Conservation (phyloP, 352 stramenopile species). For the Phytophthora parvispora region DNA sequence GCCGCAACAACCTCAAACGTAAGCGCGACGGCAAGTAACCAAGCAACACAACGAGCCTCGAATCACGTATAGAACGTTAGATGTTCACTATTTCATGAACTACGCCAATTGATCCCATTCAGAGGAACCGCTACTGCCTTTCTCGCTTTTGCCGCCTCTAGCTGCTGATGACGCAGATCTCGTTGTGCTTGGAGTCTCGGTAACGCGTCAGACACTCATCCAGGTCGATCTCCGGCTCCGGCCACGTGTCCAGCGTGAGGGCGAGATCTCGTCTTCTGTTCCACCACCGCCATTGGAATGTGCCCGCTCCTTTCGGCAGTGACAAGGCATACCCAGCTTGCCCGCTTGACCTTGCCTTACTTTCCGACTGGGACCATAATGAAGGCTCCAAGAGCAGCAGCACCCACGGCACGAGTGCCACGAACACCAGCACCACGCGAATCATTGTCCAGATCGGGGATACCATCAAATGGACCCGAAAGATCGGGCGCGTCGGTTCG, state of each 20-base stretch:
- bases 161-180: constrained; percentile 64
- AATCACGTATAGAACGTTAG: constrained; percentile 28
- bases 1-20: constrained; percentile 90
- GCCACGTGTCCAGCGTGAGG: constrained; percentile 33
- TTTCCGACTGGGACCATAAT: not conserved
- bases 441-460: constrained; percentile 16
- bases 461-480: constrained; percentile 12
- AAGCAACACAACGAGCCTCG: not conserved
- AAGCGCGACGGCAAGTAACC: constrained; percentile 73
- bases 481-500: constrained; percentile 31
- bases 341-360: not conserved
- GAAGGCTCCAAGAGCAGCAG: constrained; percentile 21
- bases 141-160: constrained; percentile 22
- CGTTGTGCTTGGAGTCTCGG: constrained; percentile 49
- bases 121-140: not conserved
- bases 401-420: constrained; percentile 24
- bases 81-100: constrained; percentile 17
- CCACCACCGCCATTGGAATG: constrained; percentile 31
- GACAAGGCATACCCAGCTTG: not conserved
- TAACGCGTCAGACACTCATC: constrained; percentile 58
- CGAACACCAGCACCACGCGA: constrained; percentile 20
- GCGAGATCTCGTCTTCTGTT: constrained; percentile 12
- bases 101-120: constrained; percentile 3
- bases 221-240: constrained; percentile 27
- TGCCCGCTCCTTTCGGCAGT: constrained; percentile 5